Percentiles rank a stretch among this genome's conserved stretches.
phyloP scores from a whole-genome alignment of 306 rosid species.

The Trifolium dubium region DNA sequence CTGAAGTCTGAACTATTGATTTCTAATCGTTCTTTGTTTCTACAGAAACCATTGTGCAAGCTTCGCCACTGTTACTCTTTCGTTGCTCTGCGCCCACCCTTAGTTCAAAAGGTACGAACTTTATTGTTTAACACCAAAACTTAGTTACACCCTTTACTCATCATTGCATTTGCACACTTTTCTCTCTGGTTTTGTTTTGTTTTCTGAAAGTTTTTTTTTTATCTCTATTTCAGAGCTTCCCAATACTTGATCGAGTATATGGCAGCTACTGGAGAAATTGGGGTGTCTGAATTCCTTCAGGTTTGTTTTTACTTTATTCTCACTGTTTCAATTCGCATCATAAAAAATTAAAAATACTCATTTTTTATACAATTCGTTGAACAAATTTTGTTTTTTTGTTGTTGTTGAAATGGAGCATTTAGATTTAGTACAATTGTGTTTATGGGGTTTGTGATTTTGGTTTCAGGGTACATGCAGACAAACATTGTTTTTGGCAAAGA shows the following conservation, averaged over 20 bases:
- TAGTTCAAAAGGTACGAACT: background rate
- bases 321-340: background rate
- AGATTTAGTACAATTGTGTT: no score
- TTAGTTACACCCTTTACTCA: background rate
- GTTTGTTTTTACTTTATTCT: constrained; percentile 46
- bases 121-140: background rate
- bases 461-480: no score
- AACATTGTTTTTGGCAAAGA: no score
- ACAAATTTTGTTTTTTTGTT: no score
- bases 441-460: no score
- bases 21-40: background rate
- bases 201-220: background rate
- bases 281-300: constrained; percentile 61
- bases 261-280: constrained; percentile 58
- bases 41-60: background rate
- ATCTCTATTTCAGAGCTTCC: constrained; percentile 8
- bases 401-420: no score
- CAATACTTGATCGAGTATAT: constrained; percentile 40
- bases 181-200: background rate
- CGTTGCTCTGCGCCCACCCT: background rate
- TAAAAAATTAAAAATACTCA: background rate
- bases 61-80: background rate
- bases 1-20: background rate
- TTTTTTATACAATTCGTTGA: background rate
- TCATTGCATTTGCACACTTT: background rate